phyloP scores from a whole-genome alignment of 2,329 filamentous ascomycete genomes.

The Diaporthe capsici region DNA sequence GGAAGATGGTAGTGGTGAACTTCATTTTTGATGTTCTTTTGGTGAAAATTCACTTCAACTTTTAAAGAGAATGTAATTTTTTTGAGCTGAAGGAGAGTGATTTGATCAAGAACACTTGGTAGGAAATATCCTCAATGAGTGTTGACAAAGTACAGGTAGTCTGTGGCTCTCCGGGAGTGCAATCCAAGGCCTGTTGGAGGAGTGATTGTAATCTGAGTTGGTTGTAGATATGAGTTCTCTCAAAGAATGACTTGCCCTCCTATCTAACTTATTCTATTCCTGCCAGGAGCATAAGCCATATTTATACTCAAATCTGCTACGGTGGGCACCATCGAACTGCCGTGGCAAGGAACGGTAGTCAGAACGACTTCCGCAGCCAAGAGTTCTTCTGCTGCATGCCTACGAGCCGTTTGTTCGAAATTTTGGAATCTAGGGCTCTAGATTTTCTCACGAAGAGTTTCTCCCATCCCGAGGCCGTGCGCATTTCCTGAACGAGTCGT shows the following conservation, averaged over 20 bases:
- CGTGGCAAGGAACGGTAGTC: not conserved
- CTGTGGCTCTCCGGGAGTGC: conserved; percentile 14
- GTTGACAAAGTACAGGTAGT: not conserved
- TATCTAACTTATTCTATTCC: no score
- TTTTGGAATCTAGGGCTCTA: conserved; percentile 1
- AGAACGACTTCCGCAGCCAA: not conserved
- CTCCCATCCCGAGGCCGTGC: not conserved
- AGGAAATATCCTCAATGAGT: not conserved
- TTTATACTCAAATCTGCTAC: conserved; percentile 5
- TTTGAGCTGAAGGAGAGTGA: not conserved
- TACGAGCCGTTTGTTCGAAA: not conserved
- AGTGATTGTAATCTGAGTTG: not conserved
- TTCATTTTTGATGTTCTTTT: conserved; percentile 9
- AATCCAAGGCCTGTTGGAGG: conserved; percentile 20
- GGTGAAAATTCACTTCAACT: not conserved
- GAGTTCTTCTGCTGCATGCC: not conserved
- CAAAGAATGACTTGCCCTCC: not conserved
- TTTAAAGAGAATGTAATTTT: not conserved
- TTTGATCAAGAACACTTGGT: not conserved
- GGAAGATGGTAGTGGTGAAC: conserved; percentile 9
- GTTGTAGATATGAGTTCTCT: not conserved
- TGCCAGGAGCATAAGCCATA: not conserved
- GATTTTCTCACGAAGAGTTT: not conserved
- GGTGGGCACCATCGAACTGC: conserved; percentile 2
- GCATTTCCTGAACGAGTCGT: not conserved